Conservation (phyloP, 345 rosid genomes). For the Salix arbutifolia region DNA sequence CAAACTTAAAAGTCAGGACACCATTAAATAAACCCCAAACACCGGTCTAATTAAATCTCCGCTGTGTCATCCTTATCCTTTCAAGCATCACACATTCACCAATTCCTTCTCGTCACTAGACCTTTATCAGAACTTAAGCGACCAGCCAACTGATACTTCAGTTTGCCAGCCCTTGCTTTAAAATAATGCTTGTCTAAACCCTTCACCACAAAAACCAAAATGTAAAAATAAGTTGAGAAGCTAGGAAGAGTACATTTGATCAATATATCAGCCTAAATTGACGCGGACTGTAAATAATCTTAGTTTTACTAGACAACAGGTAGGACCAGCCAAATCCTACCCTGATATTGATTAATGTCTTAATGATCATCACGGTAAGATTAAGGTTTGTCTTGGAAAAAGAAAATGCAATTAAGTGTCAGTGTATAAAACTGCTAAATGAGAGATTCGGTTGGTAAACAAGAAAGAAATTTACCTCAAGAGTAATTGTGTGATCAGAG, state of each 20-base stretch:
- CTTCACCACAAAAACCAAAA: neutral
- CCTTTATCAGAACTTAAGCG: neutral
- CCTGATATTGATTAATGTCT: neutral
- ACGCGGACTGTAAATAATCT: neutral
- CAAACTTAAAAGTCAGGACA: neutral
- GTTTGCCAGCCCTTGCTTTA: neutral
- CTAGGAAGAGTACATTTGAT: neutral
- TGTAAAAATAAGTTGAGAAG: neutral
- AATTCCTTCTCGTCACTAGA: neutral
- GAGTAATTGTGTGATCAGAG: slow-evolving; percentile 71
- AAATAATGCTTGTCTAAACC: neutral
- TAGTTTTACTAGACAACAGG: neutral
- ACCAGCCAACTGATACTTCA: neutral
- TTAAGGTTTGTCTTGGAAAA: neutral
- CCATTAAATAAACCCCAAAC: neutral
- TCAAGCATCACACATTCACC: neutral
- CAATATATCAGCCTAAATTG: neutral
- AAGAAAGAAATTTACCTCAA: slow-evolving; percentile 39
- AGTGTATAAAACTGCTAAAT: neutral
- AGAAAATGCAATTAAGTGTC: neutral
- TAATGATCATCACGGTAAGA: neutral
- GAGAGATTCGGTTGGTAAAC: too few relatives aligned
- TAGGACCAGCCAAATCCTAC: neutral
- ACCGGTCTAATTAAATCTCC: neutral
- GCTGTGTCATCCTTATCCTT: neutral